phyloP scores from a whole-genome alignment of 2,329 filamentous ascomycete genomes.

The Paracoccidioides brasiliensis region DNA sequence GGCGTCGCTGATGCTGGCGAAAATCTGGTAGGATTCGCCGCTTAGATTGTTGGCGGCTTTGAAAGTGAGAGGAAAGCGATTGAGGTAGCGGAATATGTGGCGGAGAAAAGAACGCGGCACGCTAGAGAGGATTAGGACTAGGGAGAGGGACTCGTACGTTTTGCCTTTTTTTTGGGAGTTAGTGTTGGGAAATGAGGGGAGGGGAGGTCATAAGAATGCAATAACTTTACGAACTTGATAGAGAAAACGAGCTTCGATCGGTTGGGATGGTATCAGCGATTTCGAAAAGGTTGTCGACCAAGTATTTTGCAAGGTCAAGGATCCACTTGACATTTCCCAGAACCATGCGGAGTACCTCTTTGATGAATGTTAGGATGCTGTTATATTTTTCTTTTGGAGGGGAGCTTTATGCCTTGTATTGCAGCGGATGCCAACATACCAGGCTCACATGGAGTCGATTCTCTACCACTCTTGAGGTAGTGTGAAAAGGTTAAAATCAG shows the following conservation, averaged over 20 bases:
- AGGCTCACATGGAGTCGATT: slow-evolving; percentile 40
- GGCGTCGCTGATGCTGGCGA: slow-evolving; percentile 42
- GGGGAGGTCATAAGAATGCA: neutral
- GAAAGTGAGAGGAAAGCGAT: slow-evolving; percentile 38
- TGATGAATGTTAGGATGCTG: neutral
- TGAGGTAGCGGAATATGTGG: slow-evolving; percentile 52
- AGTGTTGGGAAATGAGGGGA: slow-evolving; percentile 4
- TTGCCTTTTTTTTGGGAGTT: slow-evolving; percentile 21
- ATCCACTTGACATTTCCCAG: slow-evolving; percentile 68
- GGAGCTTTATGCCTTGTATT: neutral
- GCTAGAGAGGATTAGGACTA: slow-evolving; percentile 55
- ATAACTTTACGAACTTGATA: slow-evolving; percentile 19
- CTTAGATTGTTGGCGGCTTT: slow-evolving; percentile 27
- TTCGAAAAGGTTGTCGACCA: slow-evolving; percentile 41
- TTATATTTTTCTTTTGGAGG: neutral
- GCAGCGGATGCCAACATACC: slow-evolving; percentile 29
- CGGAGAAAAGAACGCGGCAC: slow-evolving; percentile 60
- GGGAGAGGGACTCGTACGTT: slow-evolving; percentile 24
- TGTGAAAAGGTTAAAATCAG: slow-evolving; percentile 54
- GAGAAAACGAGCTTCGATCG: slow-evolving; percentile 17
- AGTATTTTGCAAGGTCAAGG: slow-evolving; percentile 48
- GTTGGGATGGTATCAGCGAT: slow-evolving; percentile 25
- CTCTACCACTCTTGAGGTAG: slow-evolving; percentile 42
- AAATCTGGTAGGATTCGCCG: slow-evolving; percentile 30
- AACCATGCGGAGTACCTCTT: slow-evolving; percentile 59